phyloP scores from a whole-genome alignment of 108 stramenopile genomes.

The Seminavis robusta region DNA sequence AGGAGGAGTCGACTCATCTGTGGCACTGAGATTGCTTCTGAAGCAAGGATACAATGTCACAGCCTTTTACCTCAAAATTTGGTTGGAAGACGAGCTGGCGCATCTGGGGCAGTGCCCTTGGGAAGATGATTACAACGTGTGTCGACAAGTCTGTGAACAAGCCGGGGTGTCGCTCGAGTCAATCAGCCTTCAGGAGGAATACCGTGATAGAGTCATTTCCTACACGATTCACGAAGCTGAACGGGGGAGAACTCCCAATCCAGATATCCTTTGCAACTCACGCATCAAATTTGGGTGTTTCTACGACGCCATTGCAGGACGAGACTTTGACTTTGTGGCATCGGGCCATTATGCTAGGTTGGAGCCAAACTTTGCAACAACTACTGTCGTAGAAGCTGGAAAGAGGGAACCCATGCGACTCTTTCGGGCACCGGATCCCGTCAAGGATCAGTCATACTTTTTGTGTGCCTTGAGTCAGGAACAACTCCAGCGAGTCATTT shows the following conservation, averaged over 20 bases:
- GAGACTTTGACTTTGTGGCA: slow-evolving; percentile 82
- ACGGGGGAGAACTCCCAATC: slow-evolving; percentile 93
- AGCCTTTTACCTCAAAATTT: slow-evolving; percentile 96
- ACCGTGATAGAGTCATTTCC: slow-evolving; percentile 83
- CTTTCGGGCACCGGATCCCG: slow-evolving; percentile 86
- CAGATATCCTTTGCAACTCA: slow-evolving; percentile 96
- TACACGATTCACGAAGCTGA: slow-evolving; percentile 88
- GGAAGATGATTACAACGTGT: slow-evolving; percentile 84
- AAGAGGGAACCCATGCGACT: slow-evolving; percentile 35
- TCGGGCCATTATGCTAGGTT: slow-evolving; percentile 95
- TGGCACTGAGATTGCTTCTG: slow-evolving; percentile 84
- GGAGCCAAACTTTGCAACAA: slow-evolving; percentile 19
- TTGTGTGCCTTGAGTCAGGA: slow-evolving; percentile 87
- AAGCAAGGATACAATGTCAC: slow-evolving; percentile 86
- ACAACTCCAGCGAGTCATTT: slow-evolving; percentile 77
- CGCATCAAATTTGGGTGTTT: slow-evolving; percentile 97
- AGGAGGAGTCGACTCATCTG: slow-evolving; percentile 96
- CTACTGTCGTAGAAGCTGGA: neutral
- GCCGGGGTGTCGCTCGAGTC: slow-evolving; percentile 82
- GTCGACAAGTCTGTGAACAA: slow-evolving; percentile 89
- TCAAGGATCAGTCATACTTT: slow-evolving; percentile 98
- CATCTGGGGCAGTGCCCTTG: slow-evolving; percentile 95
- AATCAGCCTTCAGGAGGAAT: slow-evolving; percentile 88
- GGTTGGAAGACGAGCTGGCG: slow-evolving; percentile 96
- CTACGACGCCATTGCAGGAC: slow-evolving; percentile 46